A percentile compares a stretch with the other conserved stretches of the same genome.
phyloP scores from a whole-genome alignment of 73 alveolate genomes.

The Tetrahymena borealis region DNA sequence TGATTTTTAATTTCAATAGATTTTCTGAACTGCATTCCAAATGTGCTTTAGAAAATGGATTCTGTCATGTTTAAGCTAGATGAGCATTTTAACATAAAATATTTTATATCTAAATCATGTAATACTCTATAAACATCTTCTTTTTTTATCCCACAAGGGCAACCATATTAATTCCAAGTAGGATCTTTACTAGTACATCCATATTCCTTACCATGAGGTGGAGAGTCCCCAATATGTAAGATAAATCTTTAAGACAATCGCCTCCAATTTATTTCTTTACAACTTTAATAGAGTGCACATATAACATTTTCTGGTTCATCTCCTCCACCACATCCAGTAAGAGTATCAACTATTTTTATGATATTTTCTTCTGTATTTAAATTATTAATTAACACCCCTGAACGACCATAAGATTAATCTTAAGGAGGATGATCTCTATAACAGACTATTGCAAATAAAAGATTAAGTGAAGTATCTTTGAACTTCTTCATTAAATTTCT shows the following conservation, averaged over 20 bases:
- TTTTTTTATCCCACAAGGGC: not conserved
- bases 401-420: not conserved
- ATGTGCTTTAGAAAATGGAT: not conserved
- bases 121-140: not conserved
- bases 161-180: not conserved
- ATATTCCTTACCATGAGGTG: slow-evolving; percentile 23
- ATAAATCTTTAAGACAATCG: not conserved
- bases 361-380: not conserved
- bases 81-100: not conserved
- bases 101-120: not conserved
- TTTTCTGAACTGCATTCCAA: not conserved
- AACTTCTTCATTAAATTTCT: not conserved
- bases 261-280: not conserved
- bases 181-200: not conserved
- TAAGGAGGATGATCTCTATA: slow-evolving; percentile 4
- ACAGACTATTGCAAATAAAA: not conserved
- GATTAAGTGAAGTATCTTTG: not conserved
- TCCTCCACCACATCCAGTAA: slow-evolving; percentile 9
- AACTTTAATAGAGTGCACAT: slow-evolving; percentile 7
- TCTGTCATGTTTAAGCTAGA: not conserved
- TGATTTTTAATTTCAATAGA: not conserved
- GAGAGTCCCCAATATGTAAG: slow-evolving; percentile 18
- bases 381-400: not conserved
- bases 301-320: slow-evolving; percentile 24
- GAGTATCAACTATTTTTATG: not conserved